Evolutionary conservation across 2,329 filamentous ascomycete species (phyloP), one percentile per base, ranked within the genome.

Genomic region (Penicillium sp.): DNA sequence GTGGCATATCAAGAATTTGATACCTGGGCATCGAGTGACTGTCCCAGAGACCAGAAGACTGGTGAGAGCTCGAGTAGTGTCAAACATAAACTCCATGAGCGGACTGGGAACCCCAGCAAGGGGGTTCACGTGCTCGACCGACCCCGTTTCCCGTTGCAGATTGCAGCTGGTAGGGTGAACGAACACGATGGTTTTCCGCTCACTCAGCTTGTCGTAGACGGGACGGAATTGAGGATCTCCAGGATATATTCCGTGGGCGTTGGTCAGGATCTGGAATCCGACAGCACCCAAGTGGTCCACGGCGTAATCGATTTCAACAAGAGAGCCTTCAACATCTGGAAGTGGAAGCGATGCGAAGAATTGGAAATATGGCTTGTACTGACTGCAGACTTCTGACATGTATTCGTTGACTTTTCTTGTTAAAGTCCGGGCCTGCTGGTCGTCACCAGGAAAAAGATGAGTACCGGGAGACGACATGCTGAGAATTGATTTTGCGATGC

Each of bases 391-490:
- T 28, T 69, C 64, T 3, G 68, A 65, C 25, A 68, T 66, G 25
- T 69, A 69, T 16, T 71, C 66, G 57, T 75, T 75, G 43, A 71
- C 76, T 11, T 76, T 64, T 1, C 81, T 74, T 10, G 79, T 76
- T 2, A 84, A 63, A 13, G 67, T 61, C 19, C 72, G 70, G 3
- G 73, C 76, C 13, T 79, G 71, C 1, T 66, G 56, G 48, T 76
- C 65, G 59, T 83, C 74, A 1, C 70, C 71, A 0, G 77, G 71
- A 0, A 73, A 72, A 16, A 87, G 74, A 60, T 83, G 74, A 0
- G 80, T 83, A 14, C 84, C 84, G 0, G 85, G 85, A 0, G 81
- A 81, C 5, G 80, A 83, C 68, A 87, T 81, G 66, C 81, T 84
- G 11, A 87, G 71, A 38, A 86, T 82, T 11, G 82, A 82, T 65